phyloP scores from a whole-genome alignment of 2,329 filamentous ascomycete genomes.

The Huntiella moniliformis region DNA sequence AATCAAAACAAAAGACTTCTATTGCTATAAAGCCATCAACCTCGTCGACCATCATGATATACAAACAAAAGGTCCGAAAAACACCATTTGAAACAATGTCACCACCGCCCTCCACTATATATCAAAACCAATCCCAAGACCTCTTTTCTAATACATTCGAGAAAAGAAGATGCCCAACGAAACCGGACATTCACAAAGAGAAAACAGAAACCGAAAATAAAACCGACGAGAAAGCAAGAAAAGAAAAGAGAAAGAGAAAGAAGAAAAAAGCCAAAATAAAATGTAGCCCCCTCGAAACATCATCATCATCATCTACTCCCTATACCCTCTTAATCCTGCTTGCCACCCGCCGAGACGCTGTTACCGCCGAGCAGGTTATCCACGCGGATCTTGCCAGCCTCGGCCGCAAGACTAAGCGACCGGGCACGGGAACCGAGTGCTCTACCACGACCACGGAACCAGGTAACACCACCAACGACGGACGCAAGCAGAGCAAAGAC shows the following conservation, averaged over 20 bases:
- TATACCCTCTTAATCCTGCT: slow-evolving; percentile 8
- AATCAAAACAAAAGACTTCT: not conserved
- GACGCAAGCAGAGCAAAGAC: slow-evolving; percentile 29
- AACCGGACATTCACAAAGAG: slow-evolving; percentile 4
- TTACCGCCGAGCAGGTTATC: slow-evolving; percentile 4
- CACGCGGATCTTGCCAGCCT: slow-evolving; percentile 8
- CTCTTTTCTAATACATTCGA: not conserved
- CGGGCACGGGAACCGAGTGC: slow-evolving; percentile 6
- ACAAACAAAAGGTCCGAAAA: not conserved
- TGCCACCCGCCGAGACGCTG: slow-evolving; percentile 3
- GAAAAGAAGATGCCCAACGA: not conserved
- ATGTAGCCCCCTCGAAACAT: not conserved
- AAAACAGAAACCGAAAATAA: slow-evolving; percentile 6
- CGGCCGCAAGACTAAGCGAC: slow-evolving; percentile 8
- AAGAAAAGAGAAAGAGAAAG: slow-evolving; percentile 7
- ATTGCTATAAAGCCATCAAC: not conserved
- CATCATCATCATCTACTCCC: not conserved
- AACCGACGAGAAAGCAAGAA: slow-evolving; percentile 8
- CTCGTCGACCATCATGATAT: not conserved
- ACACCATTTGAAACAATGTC: too few species aligned
- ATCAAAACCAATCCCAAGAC: not conserved
- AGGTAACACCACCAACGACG: slow-evolving; percentile 15
- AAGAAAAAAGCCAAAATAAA: slow-evolving; percentile 1
- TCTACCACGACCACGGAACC: slow-evolving; percentile 30
- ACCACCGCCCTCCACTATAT: too few species aligned